Evolutionary conservation across 192 early-diverging fungal genomes (phyloP).

Genomic region (Coemansia reversa): DNA sequence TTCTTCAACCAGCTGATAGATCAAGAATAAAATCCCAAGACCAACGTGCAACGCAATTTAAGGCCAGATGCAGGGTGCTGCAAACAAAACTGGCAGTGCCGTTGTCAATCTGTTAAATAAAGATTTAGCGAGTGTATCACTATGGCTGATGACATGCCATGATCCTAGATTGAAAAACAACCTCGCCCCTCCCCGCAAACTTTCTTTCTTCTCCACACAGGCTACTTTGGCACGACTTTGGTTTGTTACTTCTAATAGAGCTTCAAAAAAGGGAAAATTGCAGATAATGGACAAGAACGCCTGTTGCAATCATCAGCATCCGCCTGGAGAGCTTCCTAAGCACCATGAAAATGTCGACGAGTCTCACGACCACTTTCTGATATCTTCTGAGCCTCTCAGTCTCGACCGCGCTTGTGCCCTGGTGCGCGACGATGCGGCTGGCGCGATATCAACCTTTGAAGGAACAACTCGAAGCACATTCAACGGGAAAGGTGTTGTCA

Average conservation of each 20-base stretch:
- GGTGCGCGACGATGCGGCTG: slow-evolving; percentile 68
- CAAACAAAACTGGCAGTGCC: too few relatives aligned
- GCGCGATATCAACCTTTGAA: slow-evolving; percentile 86
- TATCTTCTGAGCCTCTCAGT: slow-evolving; percentile 59
- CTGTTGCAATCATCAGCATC: slow-evolving; percentile 40
- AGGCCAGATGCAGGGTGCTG: too few relatives aligned
- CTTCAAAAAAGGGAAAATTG: neutral
- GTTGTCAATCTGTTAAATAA: too few relatives aligned
- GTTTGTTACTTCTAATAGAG: too few relatives aligned
- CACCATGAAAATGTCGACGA: slow-evolving; percentile 29
- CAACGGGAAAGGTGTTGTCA: slow-evolving; percentile 74
- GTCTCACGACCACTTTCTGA: slow-evolving; percentile 47
- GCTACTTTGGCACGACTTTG: neutral
- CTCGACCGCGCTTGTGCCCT: slow-evolving; percentile 61
- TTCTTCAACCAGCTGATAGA: too few relatives aligned
- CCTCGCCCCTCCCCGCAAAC: neutral
- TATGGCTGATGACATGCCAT: too few relatives aligned
- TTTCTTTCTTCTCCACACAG: slow-evolving; percentile 1
- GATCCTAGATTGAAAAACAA: neutral
- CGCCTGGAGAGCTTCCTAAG: slow-evolving; percentile 34
- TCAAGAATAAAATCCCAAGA: too few relatives aligned
- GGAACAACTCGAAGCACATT: slow-evolving; percentile 87
- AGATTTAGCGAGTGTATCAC: too few relatives aligned
- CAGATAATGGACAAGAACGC: slow-evolving; percentile 15
- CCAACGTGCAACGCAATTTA: too few relatives aligned